These are phyloP conservation scores for Lonicera japonica DNA, from an alignment of 129 eudicot species.

Conservation along the genomic window DNA sequence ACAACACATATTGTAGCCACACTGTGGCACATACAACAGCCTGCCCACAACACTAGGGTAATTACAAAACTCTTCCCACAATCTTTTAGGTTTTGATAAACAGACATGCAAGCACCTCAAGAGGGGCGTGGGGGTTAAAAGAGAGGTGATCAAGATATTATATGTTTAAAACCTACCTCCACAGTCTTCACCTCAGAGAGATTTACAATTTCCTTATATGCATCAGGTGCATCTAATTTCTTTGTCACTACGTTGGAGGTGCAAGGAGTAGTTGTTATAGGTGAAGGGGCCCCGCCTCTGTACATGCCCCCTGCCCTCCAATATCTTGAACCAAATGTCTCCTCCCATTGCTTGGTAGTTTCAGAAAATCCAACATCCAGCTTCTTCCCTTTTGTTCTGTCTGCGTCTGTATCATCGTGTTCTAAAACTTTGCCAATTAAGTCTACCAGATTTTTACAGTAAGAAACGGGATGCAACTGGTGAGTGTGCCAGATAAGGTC, in stretches of 20 bases:
- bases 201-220: slow-evolving; percentile 25
- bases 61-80: no score
- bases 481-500: slow-evolving; percentile 99
- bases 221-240: slow-evolving; percentile 12
- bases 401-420: slow-evolving; percentile 93
- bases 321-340: slow-evolving; percentile 67
- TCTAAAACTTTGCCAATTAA: slow-evolving; percentile 71
- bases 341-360: slow-evolving; percentile 83
- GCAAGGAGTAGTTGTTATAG: slow-evolving; percentile 48
- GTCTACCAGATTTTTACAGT: slow-evolving; percentile 51
- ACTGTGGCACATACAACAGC: no score
- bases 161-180: slow-evolving; percentile 46
- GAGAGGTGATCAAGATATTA: no score
- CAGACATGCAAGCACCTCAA: no score
- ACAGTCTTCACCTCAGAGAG: slow-evolving; percentile 37
- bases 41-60: no score
- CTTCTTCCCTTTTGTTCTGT: slow-evolving; percentile 76
- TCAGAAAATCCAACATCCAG: slow-evolving; percentile 74
- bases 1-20: no score
- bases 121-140: no score
- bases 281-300: slow-evolving; percentile 64
- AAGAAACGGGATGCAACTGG: slow-evolving; percentile 79
- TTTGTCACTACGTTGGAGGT: slow-evolving; percentile 25
- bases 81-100: no score
- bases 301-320: slow-evolving; percentile 98